These are phyloP conservation scores for Pythium pyrilobum DNA, from an alignment of 352 stramenopile species.

Conservation along the genomic window DNA sequence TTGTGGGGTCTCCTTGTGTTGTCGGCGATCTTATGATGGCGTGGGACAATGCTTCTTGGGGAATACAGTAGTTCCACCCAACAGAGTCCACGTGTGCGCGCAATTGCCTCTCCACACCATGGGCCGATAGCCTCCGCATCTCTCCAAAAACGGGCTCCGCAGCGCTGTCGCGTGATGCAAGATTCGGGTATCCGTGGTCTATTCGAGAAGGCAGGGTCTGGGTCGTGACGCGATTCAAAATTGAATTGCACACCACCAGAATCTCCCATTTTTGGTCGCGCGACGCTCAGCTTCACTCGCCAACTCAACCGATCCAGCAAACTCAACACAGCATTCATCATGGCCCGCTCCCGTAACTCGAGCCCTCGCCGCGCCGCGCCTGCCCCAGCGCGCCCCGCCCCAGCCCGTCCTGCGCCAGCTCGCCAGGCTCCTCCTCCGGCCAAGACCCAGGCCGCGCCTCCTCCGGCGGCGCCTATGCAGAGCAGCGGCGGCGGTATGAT, in stretches of 20 bases:
- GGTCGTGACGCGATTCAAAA: conserved; percentile 3
- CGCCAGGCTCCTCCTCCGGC: conserved; percentile 43
- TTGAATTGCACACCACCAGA: conserved; percentile 14
- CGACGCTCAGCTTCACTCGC: too few relatives aligned
- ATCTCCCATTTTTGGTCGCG: conserved; percentile 7
- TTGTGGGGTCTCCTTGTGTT: too few relatives aligned
- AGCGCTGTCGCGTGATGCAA: not conserved
- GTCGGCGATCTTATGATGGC: too few relatives aligned
- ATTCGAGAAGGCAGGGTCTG: not conserved
- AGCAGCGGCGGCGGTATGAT: conserved; percentile 86
- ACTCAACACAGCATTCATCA: conserved; percentile 19
- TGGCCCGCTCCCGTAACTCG: conserved; percentile 70
- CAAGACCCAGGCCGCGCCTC: conserved; percentile 37
- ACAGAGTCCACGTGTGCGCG: too few relatives aligned
- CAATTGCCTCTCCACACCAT: too few relatives aligned
- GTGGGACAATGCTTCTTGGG: too few relatives aligned
- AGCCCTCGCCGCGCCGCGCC: conserved; percentile 28
- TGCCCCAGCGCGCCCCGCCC: conserved; percentile 38
- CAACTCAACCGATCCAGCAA: conserved; percentile 7
- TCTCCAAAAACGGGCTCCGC: too few relatives aligned
- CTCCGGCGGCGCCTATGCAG: conserved; percentile 42
- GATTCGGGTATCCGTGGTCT: not conserved
- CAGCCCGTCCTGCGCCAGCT: conserved; percentile 26
- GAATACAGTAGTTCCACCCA: too few relatives aligned
- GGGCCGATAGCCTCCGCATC: too few relatives aligned